Percentiles rank a stretch among this genome's conserved stretches.
These are phyloP conservation scores for Cunninghamia lanceolata DNA, from an alignment of 75 land plant genomes.

Conservation along the genomic window DNA sequence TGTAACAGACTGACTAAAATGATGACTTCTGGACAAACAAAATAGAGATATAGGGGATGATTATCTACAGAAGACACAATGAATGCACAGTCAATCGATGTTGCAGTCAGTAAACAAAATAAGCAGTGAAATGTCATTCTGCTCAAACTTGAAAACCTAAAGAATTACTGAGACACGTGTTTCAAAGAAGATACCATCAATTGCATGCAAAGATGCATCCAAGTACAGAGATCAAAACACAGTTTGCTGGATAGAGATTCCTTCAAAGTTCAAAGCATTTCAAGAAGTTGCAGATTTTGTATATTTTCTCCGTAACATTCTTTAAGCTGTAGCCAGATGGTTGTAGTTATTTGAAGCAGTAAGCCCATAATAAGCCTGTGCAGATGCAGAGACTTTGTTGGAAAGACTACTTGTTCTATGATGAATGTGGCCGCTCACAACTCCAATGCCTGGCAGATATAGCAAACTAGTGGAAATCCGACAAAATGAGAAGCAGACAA, in stretches of 20 bases:
- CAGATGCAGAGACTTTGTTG: no score
- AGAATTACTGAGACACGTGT: background rate
- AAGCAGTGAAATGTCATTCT: background rate
- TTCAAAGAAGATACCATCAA: background rate
- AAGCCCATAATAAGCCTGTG: no score
- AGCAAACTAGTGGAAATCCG: background rate
- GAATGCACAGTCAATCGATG: background rate
- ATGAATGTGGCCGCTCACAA: no score
- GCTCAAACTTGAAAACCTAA: background rate
- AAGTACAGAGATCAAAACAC: background rate
- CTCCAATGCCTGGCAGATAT: background rate
- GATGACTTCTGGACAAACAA: background rate
- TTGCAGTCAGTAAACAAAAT: background rate
- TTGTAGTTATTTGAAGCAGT: background rate
- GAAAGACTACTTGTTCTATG: no score
- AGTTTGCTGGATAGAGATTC: background rate
- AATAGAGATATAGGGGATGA: background rate
- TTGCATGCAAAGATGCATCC: background rate
- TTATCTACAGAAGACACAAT: background rate
- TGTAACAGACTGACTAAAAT: background rate
- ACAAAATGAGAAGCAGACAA: no score
- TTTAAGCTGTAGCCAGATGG: background rate
- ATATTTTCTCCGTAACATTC: background rate
- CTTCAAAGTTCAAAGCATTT: background rate
- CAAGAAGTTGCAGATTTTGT: background rate